Evolutionary conservation across 139 green algal species (phyloP), one percentile per base, ranked within the genome.

Genomic region (Coelastrella sp.): DNA sequence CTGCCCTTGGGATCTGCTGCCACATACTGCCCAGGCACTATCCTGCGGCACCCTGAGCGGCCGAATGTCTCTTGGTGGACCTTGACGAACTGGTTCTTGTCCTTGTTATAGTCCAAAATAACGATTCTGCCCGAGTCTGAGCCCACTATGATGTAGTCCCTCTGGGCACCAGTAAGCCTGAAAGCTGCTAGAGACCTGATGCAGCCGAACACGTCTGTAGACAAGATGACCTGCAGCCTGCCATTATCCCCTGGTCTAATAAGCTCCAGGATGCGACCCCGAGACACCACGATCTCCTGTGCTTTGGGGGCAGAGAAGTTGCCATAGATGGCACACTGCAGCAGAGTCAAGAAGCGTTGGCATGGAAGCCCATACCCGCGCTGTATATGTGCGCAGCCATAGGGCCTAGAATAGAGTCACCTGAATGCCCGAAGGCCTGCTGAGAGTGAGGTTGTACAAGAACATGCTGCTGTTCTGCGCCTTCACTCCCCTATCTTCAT

Each of bases 41-140:
- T 98, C 58, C 98, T 93, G 14, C 98, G 92, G 93, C 96, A 98
- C 3, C 98, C 98, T 47, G 95, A 97, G 90, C 98, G 97, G 73
- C 98, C 98, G 93, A 98, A 99, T 7, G 98, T 99, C 94, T 99
- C 98, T 92, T 99, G 97, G 92, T 99, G 98, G 14, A 97, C 92
- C 92, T 99, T 99, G 16, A 96, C 93, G 88, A 99, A 99, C 10
- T 66, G 22, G 82, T 96, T 97, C 82, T 96, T 98, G 4, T 98
- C 96, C 87, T 96, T 96, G 87, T 96, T 95, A 85, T 96, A 99
- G 90, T 99, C 94, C 14, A 99, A 92, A 47, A 99, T 98, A 20
- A 99, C 97, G 78, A 99, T 97, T 59, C 98, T 93, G 0, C 98
- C 98, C 0, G 94, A 97, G 90, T 99, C 98, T 13, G 96, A 98